A percentile compares a stretch with the other conserved stretches of the same genome.
Evolutionary conservation across 2,329 filamentous ascomycete species (phyloP).

Genomic region (Fusarium floridanum): DNA sequence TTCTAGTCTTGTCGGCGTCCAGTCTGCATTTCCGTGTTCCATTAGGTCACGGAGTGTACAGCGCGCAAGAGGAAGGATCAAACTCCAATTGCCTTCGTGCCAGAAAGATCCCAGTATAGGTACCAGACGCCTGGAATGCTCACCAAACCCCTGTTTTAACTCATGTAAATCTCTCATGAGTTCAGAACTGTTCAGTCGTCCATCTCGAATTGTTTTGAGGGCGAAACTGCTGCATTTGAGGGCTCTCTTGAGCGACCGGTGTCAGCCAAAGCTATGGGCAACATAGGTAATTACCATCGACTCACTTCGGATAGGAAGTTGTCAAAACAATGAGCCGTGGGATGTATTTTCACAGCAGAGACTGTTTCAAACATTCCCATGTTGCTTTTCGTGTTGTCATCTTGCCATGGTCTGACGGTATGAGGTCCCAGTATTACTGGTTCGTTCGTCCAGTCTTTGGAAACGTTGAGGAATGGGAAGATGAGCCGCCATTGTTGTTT

Average conservation of each 20-base stretch:
- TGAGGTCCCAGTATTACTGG: background rate
- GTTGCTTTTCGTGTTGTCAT: background rate
- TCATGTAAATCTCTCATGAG: too few relatives aligned
- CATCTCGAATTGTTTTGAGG: background rate
- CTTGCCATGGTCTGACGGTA: background rate
- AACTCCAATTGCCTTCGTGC: background rate
- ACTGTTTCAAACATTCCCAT: background rate
- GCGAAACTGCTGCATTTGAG: background rate
- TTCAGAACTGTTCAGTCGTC: too few relatives aligned
- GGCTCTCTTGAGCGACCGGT: background rate
- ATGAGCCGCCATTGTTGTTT: background rate
- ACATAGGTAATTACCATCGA: background rate
- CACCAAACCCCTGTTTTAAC: too few relatives aligned
- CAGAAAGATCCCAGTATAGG: background rate
- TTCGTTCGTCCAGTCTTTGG: accelerated
- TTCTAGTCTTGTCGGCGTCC: background rate
- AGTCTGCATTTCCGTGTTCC: background rate
- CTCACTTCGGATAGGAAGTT: background rate
- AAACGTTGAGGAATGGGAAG: background rate
- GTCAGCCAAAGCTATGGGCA: too few relatives aligned
- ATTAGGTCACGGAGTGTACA: background rate
- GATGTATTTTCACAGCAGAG: background rate
- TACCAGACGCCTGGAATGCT: background rate
- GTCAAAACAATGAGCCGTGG: background rate
- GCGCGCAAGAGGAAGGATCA: background rate